These are phyloP conservation scores for Arctium lappa DNA, from an alignment of 129 eudicot species.

Conservation along the genomic window DNA sequence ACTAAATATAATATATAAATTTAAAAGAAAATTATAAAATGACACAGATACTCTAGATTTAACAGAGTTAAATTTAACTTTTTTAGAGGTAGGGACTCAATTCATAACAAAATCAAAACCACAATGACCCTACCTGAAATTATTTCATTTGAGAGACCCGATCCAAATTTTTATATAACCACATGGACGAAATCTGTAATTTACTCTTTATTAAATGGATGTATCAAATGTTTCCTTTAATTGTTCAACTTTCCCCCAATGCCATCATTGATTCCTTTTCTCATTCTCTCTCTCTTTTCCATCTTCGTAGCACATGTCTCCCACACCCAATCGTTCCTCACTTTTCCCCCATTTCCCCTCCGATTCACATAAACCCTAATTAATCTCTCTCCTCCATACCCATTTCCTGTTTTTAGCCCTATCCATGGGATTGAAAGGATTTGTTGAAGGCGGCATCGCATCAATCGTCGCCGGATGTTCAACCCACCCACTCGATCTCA, in stretches of 20 bases:
- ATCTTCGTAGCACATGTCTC: constrained; percentile 49
- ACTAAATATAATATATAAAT: too few species aligned
- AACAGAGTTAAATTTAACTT: too few species aligned
- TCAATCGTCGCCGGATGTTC: constrained; percentile 79
- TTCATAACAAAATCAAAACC: too few species aligned
- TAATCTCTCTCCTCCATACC: background rate
- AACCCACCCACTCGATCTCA: constrained; percentile 81
- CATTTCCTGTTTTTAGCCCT: background rate
- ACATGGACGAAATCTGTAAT: too few species aligned
- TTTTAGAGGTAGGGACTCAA: too few species aligned
- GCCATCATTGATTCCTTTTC: background rate
- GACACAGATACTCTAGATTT: too few species aligned
- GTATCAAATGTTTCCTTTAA: constrained; percentile 17
- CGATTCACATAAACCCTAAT: constrained; percentile 45
- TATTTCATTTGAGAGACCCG: too few species aligned
- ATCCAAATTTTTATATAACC: too few species aligned
- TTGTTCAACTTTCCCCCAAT: constrained; percentile 9
- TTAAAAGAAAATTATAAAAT: too few species aligned
- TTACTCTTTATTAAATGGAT: background rate
- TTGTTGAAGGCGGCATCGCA: constrained; percentile 94
- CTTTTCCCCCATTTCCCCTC: constrained; percentile 53
- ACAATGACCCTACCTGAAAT: too few species aligned
- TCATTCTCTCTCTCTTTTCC: background rate
- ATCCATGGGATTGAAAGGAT: constrained; percentile 73
- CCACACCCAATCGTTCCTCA: constrained; percentile 54